Conservation (phyloP, 805 yeast genomes). For the Candida broadrunensis region DNA sequence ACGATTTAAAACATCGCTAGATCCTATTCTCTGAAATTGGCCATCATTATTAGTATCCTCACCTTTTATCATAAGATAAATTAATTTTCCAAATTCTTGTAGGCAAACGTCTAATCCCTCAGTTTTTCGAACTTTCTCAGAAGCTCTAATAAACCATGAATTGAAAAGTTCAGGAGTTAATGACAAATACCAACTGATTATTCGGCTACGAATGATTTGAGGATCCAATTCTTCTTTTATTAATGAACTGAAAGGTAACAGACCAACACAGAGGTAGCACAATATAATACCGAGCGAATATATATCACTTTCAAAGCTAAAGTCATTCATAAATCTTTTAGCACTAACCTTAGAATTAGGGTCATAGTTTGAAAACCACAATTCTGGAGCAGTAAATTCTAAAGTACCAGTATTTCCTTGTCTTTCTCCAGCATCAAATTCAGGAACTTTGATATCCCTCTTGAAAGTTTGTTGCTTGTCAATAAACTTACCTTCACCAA, state of each 20-base stretch:
- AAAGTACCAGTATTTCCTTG: slow-evolving; percentile 87
- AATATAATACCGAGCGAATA: slow-evolving; percentile 84
- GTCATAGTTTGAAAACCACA: slow-evolving; percentile 38
- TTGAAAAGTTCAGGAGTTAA: slow-evolving; percentile 17
- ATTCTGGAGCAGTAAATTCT: slow-evolving; percentile 86
- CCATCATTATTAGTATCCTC: slow-evolving; percentile 5
- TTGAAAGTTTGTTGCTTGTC: slow-evolving; percentile 40
- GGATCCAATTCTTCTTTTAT: slow-evolving; percentile 24
- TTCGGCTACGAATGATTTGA: slow-evolving; percentile 20
- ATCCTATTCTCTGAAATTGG: slow-evolving; percentile 4
- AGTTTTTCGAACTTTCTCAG: neutral
- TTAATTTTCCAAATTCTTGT: slow-evolving; percentile 14
- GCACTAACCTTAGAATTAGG: slow-evolving; percentile 21
- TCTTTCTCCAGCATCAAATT: slow-evolving; percentile 33
- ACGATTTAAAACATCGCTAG: slow-evolving; percentile 15
- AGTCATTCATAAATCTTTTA: slow-evolving; percentile 47
- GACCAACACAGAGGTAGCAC: slow-evolving; percentile 68
- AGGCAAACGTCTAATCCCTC: slow-evolving; percentile 1
- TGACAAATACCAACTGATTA: slow-evolving; percentile 27
- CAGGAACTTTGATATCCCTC: neutral
- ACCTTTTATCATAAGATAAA: slow-evolving; percentile 32
- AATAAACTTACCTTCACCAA: slow-evolving; percentile 82
- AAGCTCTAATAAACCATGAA: slow-evolving; percentile 21
- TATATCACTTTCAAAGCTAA: slow-evolving; percentile 71
- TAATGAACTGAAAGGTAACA: slow-evolving; percentile 51